Base-by-base conservation (phyloP, 257 asterid species). In the Agastache rugosa region DNA sequence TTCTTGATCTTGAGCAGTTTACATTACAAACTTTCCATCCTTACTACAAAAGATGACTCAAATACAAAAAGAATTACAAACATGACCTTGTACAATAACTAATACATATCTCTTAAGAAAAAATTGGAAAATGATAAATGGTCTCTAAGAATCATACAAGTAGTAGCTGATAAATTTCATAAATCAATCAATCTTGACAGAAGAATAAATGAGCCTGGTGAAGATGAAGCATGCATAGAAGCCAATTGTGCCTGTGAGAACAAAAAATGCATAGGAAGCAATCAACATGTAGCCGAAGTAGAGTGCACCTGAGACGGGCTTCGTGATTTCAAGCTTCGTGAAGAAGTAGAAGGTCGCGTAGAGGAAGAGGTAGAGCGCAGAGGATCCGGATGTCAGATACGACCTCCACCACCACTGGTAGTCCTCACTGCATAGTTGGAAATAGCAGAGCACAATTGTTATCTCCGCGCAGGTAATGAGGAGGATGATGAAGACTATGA, bases 321-420 rank as follows among this genome's bases (percentile, higher is more conserved):
- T 88, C 1, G 90, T 88, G 76, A 91, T 91, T 9, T 91, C 91
- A 5, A 88, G 95, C 83, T 88, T 91, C 1, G 95, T 91, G 86
- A 90, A 90, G 91, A 91, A 88, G 54, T 91, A 91, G 80, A 88
- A 88, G 6, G 93, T 80, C 14, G 97, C 97, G 4, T 90, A 91
- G 73, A 91, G 91, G 80, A 91, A 91, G 19, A 91, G 88, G 81
- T 89, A 89, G 10, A 89, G 76, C 4, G 96, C 96, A 0, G 96
- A 87, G 14, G 93, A 89, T 19, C 96, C 93, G 1, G 96, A 86
- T 20, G 96, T 89, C 48, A 87, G 53, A 63, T 86, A 89, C 4
- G 96, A 89, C 64, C 96, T 85, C 96, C 96, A 91, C 97, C 97
- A 91, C 97, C 97, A 91, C 2, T 78, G 78, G 54, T 91, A 91